Conservation (phyloP, 1,284 basidiomycete species). For the Mycosarcoma maydis region DNA sequence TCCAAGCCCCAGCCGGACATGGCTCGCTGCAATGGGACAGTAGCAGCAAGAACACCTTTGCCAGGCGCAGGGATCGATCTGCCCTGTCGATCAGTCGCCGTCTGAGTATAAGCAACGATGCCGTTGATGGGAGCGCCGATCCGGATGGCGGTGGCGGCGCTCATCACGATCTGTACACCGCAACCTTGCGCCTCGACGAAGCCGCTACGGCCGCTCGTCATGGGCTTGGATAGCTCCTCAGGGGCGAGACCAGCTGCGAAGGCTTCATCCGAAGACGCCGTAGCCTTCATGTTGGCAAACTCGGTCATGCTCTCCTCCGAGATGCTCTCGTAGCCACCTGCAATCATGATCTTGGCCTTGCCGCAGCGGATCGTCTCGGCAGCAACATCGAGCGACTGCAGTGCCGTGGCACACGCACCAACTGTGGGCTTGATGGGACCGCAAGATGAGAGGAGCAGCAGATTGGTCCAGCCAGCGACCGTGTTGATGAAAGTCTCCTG, state of each 20-base stretch:
- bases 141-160: conserved; percentile 90
- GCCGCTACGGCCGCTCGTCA: conserved; percentile 82
- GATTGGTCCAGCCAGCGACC: conserved; percentile 88
- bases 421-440: conserved; percentile 99
- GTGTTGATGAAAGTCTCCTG: conserved; percentile 80
- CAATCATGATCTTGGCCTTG: conserved; percentile 98
- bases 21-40: conserved; percentile 82
- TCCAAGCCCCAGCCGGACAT: conserved; percentile 94
- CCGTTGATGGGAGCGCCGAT: conserved; percentile 92
- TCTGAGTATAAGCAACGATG: conserved; percentile 92
- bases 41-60: conserved; percentile 55
- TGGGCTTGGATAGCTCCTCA: conserved; percentile 94
- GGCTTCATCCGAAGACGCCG: conserved; percentile 63
- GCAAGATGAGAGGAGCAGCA: conserved; percentile 71
- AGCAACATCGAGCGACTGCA: conserved; percentile 96
- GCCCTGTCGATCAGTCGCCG: conserved; percentile 90
- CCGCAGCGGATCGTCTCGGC: conserved; percentile 90
- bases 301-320: conserved; percentile 96
- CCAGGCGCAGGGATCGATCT: conserved; percentile 79
- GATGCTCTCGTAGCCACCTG: conserved; percentile 97
- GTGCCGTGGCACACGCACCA: conserved; percentile 95
- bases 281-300: conserved; percentile 97
- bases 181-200: conserved; percentile 91
- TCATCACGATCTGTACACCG: conserved; percentile 98
- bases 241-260: conserved; percentile 98